phyloP scores from a whole-genome alignment of 1,284 basidiomycete genomes.

The Chalciporus sp. region DNA sequence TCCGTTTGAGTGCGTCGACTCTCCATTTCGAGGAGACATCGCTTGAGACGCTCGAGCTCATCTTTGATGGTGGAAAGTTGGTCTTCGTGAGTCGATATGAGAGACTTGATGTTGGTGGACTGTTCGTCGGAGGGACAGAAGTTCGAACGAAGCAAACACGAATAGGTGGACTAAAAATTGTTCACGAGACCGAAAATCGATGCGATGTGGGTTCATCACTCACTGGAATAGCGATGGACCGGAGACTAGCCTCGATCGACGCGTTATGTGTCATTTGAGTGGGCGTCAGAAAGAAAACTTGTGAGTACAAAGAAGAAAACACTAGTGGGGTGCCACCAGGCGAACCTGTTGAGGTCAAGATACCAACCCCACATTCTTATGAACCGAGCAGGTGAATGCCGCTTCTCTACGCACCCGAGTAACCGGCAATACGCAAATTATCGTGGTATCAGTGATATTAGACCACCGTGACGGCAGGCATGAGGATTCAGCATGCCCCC shows the following conservation, averaged over 20 bases:
- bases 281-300: background rate
- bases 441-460: background rate
- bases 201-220: conserved; percentile 3
- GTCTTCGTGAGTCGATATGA: conserved; percentile 18
- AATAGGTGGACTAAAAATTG: conserved; percentile 15
- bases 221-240: conserved; percentile 13
- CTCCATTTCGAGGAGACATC: conserved; percentile 15
- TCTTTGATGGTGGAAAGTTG: conserved; percentile 16
- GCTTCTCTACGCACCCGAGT: background rate
- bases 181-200: background rate
- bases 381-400: background rate
- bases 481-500: conserved; percentile 14
- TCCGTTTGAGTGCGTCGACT: conserved; percentile 6
- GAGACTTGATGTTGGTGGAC: conserved; percentile 11
- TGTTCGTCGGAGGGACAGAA: conserved; percentile 13
- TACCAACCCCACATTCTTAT: background rate
- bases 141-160: conserved; percentile 18
- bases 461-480: conserved; percentile 13
- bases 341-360: background rate
- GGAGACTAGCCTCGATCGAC: background rate
- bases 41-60: conserved; percentile 12
- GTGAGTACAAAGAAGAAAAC: background rate
- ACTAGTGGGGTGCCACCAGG: background rate
- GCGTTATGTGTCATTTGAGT: conserved; percentile 4
- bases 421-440: background rate